A percentile compares a stretch with the other conserved stretches of the same genome.
Evolutionary conservation across 371 early-diverging fungal genomes (phyloP).

Genomic region (Capniomyces stellatus): DNA sequence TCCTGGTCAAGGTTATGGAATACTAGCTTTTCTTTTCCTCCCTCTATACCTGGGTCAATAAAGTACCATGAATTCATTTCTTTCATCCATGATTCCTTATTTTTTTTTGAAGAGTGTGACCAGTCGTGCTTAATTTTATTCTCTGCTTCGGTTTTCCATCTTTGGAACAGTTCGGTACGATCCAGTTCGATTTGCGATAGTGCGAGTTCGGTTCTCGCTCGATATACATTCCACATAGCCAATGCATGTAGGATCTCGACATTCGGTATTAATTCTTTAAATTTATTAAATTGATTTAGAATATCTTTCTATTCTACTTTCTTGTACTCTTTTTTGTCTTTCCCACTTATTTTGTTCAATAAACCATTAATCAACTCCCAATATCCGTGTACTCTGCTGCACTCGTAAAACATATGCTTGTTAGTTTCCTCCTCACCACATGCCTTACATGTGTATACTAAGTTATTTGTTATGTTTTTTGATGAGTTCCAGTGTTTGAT

Average conservation of each 20-base stretch:
- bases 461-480: neutral
- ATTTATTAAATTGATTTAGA: neutral
- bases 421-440: neutral
- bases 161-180: neutral
- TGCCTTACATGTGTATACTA: neutral
- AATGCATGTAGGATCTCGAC: neutral
- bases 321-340: neutral
- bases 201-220: neutral
- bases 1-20: too few species aligned
- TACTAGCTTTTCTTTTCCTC: too few species aligned
- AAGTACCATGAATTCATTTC: neutral
- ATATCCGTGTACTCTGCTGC: constrained; percentile 1
- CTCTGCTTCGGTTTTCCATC: neutral
- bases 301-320: neutral
- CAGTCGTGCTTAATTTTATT: neutral
- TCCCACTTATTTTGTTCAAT: neutral
- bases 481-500: neutral
- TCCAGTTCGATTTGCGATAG: neutral
- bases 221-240: neutral
- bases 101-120: neutral
- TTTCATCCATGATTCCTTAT: neutral
- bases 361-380: neutral
- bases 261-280: neutral
- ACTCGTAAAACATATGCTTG: neutral
- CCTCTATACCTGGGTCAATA: neutral